Conservation (phyloP, 2,329 filamentous ascomycete genomes). For the Penicillium sp. region DNA sequence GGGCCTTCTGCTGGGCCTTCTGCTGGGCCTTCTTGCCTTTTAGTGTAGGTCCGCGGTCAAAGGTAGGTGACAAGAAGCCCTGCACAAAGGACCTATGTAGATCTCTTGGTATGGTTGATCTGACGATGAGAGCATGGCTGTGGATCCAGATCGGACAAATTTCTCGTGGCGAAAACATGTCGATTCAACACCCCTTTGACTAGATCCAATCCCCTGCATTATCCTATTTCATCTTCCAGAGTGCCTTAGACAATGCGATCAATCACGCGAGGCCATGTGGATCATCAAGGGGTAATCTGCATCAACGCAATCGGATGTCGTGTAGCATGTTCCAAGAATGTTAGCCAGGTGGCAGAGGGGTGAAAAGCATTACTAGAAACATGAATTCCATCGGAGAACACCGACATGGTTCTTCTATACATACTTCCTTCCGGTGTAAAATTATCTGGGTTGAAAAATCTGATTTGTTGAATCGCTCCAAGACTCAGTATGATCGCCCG, state of each 20-base stretch:
- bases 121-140: neutral
- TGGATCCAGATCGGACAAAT: neutral
- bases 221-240: neutral
- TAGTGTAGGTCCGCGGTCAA: no score
- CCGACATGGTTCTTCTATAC: neutral
- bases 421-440: neutral
- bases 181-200: neutral
- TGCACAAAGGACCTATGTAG: no score
- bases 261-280: slow-evolving; percentile 9
- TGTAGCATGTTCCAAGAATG: slow-evolving; percentile 4
- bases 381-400: neutral
- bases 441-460: neutral
- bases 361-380: neutral
- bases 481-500: neutral
- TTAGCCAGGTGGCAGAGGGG: neutral
- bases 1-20: no score
- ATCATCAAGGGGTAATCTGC: neutral
- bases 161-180: neutral
- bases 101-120: no score
- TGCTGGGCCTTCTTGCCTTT: no score
- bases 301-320: slow-evolving; percentile 6
- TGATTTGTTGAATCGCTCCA: neutral
- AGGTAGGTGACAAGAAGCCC: no score
- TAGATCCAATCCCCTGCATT: neutral
- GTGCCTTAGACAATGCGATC: slow-evolving; percentile 1